Base-by-base conservation (phyloP, 2,329 filamentous ascomycete genomes). In the Penicillium sp. region DNA sequence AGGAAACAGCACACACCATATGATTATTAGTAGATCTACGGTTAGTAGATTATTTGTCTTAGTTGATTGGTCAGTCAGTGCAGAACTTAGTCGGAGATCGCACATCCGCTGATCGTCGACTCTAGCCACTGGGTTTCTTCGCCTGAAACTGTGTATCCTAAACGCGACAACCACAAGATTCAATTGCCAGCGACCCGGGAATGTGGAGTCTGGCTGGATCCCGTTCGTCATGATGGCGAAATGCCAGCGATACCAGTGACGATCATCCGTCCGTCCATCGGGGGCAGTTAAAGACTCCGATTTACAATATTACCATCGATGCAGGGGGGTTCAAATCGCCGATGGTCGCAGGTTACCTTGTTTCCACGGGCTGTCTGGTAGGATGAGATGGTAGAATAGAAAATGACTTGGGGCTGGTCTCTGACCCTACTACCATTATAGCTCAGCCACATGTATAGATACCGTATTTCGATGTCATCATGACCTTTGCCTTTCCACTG, bases 391-490 rank as follows among this genome's bases (percentile, higher is more conserved):
- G 22, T 15, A 28, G 24, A 3, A 28, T 3, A 8, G 22, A 28
- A 47, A 47, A 24, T 47, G 22, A 44, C 8, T 37, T 22, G 49
- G 49, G 49, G 17, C n/a, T 35, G n/a, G 26, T 19, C 12, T 24
- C 42, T 8, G 51, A 38, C 35, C 35, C 13, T 37, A n/a, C 13
- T 37, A n/a, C 45, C 9, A 30, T 13, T 8, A n/a, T 8, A 50
- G 50, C 51, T 35, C 42, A 35, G 54, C 40, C 44, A 35, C 40
- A 35, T 33, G 28, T 49, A 56, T 47, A 4, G 58, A 45, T 63
- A 63, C 63, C 40, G 33, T 37, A 17, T 15, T 6, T 26, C 45
- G 22, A 63, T 56, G 61, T 65, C 63, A 63, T 65, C 61, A 61
- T 65, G 53, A 63, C 55, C 55, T 26, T 37, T 50, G 56, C 55